Conservation (phyloP, 352 stramenopile species). For the Phytophthora tubulina region DNA sequence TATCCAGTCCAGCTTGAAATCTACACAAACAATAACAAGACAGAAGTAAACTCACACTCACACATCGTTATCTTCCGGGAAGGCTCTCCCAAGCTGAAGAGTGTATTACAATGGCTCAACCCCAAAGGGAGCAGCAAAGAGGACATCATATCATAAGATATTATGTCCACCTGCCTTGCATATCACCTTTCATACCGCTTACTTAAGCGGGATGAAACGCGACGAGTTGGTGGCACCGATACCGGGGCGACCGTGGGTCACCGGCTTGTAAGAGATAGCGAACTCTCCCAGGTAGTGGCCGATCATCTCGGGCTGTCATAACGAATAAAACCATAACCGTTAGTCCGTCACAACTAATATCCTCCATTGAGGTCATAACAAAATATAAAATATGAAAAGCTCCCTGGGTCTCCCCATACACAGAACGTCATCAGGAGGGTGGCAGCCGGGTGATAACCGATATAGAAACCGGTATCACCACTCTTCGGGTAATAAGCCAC, state of each 20-base stretch:
- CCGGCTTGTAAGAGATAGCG: constrained; percentile 99
- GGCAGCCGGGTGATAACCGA: constrained; percentile 48
- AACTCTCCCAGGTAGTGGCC: constrained; percentile 99
- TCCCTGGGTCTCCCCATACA: constrained; percentile 92
- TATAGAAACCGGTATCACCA: constrained; percentile 19
- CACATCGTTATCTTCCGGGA: constrained; percentile 22
- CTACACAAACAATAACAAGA: constrained; percentile 27
- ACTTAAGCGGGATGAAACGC: constrained; percentile 99
- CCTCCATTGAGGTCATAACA: not conserved
- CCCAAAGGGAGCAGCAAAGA: constrained; percentile 47
- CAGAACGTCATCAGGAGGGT: constrained; percentile 88
- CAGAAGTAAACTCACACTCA: constrained; percentile 30
- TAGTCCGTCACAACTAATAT: constrained; percentile 29
- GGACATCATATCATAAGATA: constrained; percentile 29
- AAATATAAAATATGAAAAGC: constrained; percentile 40
- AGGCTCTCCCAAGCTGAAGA: constrained; percentile 48
- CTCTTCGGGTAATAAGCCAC: constrained; percentile 84
- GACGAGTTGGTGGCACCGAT: constrained; percentile 98
- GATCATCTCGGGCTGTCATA: constrained; percentile 97
- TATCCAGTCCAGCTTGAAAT: constrained; percentile 26
- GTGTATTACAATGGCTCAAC: constrained; percentile 91
- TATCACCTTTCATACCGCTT: constrained; percentile 50
- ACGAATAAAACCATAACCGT: constrained; percentile 19
- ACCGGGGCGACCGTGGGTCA: constrained; percentile 98
- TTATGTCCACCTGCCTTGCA: constrained; percentile 26